Conservation (phyloP, 352 stramenopile genomes). For the Thalassiosira sp. region DNA sequence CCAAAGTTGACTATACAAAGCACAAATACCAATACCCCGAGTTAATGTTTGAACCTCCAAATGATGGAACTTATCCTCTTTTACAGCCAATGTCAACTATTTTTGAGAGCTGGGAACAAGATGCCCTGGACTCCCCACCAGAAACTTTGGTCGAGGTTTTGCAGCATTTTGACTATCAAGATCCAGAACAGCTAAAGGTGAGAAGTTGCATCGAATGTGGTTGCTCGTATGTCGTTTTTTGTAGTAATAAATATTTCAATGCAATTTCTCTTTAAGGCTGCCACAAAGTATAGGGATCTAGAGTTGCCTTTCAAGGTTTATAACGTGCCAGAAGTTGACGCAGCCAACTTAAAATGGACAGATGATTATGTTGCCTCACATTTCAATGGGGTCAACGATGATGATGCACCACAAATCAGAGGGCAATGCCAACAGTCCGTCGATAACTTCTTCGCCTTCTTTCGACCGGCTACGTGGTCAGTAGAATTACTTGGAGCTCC, state of each 20-base stretch:
- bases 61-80: conserved; percentile 64
- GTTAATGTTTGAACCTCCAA: conserved; percentile 47
- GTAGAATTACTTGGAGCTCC: conserved; percentile 60
- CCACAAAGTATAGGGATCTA: conserved; percentile 63
- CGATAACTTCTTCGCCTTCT: conserved; percentile 82
- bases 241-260: too few relatives aligned
- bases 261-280: conserved; percentile 27
- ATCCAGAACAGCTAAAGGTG: conserved; percentile 51
- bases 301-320: conserved; percentile 81
- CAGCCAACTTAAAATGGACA: conserved; percentile 71
- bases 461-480: conserved; percentile 53
- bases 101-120: conserved; percentile 73
- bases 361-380: conserved; percentile 75
- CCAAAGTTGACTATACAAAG: conserved; percentile 72
- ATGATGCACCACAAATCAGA: conserved; percentile 30
- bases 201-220: not conserved
- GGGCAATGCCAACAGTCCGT: conserved; percentile 65
- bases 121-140: conserved; percentile 66
- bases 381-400: conserved; percentile 50
- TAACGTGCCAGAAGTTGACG: conserved; percentile 75
- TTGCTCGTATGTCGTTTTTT: too few relatives aligned
- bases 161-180: conserved; percentile 78
- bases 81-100: conserved; percentile 58
- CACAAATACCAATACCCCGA: conserved; percentile 69
- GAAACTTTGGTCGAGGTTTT: conserved; percentile 60